Conservation (phyloP, 2,329 filamentous ascomycete genomes). For the Uncinocarpus reesii region DNA sequence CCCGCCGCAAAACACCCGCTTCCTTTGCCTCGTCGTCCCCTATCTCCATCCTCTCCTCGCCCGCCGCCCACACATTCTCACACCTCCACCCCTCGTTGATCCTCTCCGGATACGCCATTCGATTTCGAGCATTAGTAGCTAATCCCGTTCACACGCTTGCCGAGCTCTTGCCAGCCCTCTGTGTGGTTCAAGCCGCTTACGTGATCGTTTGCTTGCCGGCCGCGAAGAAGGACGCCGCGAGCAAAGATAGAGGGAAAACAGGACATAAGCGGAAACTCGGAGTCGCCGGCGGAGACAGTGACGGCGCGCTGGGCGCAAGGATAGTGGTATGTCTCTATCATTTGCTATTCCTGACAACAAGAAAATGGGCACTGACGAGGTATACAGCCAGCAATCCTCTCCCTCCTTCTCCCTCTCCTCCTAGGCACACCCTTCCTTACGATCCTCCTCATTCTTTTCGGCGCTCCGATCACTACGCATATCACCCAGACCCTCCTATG, state of each 20-base stretch:
- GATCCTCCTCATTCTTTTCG: constrained; percentile 69
- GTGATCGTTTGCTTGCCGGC: constrained; percentile 49
- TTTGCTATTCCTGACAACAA: no score
- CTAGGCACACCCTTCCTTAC: constrained; percentile 49
- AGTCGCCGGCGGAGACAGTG: constrained; percentile 12
- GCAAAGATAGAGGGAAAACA: constrained; percentile 9
- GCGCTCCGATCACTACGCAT: constrained; percentile 79
- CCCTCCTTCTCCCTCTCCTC: constrained; percentile 46
- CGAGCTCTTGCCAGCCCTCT: constrained; percentile 51
- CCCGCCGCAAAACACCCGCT: constrained; percentile 12
- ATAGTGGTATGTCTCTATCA: constrained; percentile 22
- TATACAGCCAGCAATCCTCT: constrained; percentile 60
- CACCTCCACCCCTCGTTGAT: constrained; percentile 60
- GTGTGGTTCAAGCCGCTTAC: constrained; percentile 52
- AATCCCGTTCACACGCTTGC: constrained; percentile 58
- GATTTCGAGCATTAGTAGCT: constrained; percentile 57
- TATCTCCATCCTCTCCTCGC: constrained; percentile 39
- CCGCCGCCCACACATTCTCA: constrained; percentile 47
- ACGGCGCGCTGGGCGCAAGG: constrained; percentile 16
- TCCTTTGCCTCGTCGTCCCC: constrained; percentile 30
- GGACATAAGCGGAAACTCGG: constrained; percentile 7
- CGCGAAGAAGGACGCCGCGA: constrained; percentile 15
- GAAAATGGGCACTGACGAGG: no score
- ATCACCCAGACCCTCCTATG: constrained; percentile 66
- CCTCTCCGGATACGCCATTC: constrained; percentile 51